Conservation (phyloP, 2,329 filamentous ascomycete species). For the Hypomyces rosellus region DNA sequence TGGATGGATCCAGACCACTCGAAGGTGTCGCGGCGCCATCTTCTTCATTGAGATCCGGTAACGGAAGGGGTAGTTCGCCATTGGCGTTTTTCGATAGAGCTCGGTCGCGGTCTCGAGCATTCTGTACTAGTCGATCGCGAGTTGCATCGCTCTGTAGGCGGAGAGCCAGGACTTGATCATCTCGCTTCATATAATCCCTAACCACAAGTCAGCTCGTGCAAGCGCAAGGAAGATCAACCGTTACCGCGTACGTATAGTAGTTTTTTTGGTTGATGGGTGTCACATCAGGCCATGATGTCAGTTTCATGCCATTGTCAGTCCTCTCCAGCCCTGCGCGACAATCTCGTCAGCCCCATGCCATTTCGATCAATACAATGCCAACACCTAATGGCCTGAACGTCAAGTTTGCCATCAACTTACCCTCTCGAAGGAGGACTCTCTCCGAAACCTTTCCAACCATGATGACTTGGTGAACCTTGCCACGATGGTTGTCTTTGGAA, state of each 20-base stretch:
- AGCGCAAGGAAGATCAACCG: neutral
- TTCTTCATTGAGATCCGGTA: constrained; percentile 54
- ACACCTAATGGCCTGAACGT: neutral
- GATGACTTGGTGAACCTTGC: constrained; percentile 26
- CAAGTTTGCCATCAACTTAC: constrained; percentile 31
- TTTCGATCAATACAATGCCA: neutral
- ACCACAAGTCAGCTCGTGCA: constrained; percentile 14
- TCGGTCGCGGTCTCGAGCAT: constrained; percentile 80
- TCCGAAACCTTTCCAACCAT: constrained; percentile 63
- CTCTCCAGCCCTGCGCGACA: constrained; percentile 69
- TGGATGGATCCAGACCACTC: constrained; percentile 68
- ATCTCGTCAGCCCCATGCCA: constrained; percentile 18
- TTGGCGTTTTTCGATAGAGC: constrained; percentile 70
- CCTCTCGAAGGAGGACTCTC: constrained; percentile 57
- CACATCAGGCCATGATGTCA: constrained; percentile 88
- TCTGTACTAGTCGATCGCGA: constrained; percentile 75
- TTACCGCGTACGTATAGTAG: constrained; percentile 73
- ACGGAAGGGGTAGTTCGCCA: constrained; percentile 55
- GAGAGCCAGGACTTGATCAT: constrained; percentile 89
- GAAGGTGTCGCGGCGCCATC: constrained; percentile 49
- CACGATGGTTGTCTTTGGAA: neutral
- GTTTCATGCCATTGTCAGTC: constrained; percentile 97
- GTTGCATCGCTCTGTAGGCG: constrained; percentile 83
- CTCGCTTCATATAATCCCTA: constrained; percentile 95
- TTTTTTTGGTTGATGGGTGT: constrained; percentile 98